Evolutionary conservation across 192 early-diverging fungal species (phyloP), one percentile per base, ranked within the genome.

Genomic region (Coemansia sp.): DNA sequence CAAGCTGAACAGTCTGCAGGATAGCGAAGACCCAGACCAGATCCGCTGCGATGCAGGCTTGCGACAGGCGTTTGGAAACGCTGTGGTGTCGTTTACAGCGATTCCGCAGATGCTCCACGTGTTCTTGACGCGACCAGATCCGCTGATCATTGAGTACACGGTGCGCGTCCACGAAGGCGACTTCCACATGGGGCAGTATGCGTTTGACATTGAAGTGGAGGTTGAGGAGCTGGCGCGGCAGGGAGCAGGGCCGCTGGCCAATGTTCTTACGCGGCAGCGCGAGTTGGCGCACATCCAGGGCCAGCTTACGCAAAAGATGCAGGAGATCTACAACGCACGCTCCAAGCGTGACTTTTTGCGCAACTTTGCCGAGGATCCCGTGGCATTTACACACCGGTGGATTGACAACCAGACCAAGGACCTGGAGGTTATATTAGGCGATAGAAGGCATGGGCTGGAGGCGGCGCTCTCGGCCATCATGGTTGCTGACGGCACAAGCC

Each of bases 191-290:
- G 86, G 87, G 19, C 80, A 86, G 69, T 84, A 91, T 58, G 95
- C 93, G 18, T 99, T 92, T 74, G 97, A 99, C 73, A 78, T 99
- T 32, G 90, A 97, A 62, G 94, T 99, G 1, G 95, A 96, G 53
- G 73, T 94, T 6, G 94, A 95, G 65, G 92, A 93, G 72, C 59
- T 84, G 37, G 66, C 89, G n/a, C 86, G 89, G 5, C 68, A 70
- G 67, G 57, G 61, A 74, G 78, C 71, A 78, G 91, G 72, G 72
- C 88, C 72, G 74, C 86, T 74, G 71, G 79, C 74, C 21, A 81
- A 64, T 41, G 73, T 77, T 39, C 78, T 72, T 69, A 58, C 70
- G 52, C 76, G 84, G 70, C 71, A 81, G 71, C 71, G 86, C 47
- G 89, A 91, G 69, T 77, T 87, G 65, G 48, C 64, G 43, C 66